phyloP scores from a whole-genome alignment of 2,329 filamentous ascomycete genomes.

The Huntiella bhutanensis region DNA sequence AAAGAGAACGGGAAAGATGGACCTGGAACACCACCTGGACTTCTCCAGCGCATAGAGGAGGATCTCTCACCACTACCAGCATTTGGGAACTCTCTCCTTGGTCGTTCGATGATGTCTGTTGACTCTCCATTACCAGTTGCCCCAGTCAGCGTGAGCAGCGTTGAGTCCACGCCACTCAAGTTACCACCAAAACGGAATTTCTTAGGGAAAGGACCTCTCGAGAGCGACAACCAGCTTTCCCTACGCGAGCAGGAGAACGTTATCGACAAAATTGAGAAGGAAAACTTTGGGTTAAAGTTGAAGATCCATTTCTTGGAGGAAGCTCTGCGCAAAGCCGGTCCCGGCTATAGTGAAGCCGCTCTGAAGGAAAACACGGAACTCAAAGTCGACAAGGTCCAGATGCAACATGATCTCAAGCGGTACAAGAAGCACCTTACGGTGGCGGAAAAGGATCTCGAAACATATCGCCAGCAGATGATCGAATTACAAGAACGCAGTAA shows the following conservation, averaged over 20 bases:
- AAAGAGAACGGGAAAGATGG: conserved; percentile 41
- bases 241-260: conserved; percentile 87
- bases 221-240: conserved; percentile 79
- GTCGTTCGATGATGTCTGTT: conserved; percentile 40
- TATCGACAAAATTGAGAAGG: conserved; percentile 92
- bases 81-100: conserved; percentile 54
- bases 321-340: conserved; percentile 67
- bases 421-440: conserved; percentile 69
- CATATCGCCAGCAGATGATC: conserved; percentile 61
- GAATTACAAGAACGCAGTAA: conserved; percentile 71
- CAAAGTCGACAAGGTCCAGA: conserved; percentile 78
- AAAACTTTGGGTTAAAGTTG: conserved; percentile 91
- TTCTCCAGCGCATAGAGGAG: conserved; percentile 42
- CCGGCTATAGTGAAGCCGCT: conserved; percentile 73
- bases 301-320: conserved; percentile 96
- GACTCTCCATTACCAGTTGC: conserved; percentile 29
- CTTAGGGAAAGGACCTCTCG: conserved; percentile 47
- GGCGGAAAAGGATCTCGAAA: conserved; percentile 73
- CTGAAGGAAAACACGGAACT: conserved; percentile 90
- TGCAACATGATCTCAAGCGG: conserved; percentile 69
- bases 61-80: conserved; percentile 57
- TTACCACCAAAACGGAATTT: conserved; percentile 40
- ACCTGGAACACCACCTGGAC: conserved; percentile 44
- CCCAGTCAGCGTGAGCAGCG: conserved; percentile 60
- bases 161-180: conserved; percentile 64